A percentile compares a stretch with the other conserved stretches of the same genome.
These are phyloP conservation scores for Rubus parviflorus DNA, from an alignment of 306 rosid species.

Conservation along the genomic window DNA sequence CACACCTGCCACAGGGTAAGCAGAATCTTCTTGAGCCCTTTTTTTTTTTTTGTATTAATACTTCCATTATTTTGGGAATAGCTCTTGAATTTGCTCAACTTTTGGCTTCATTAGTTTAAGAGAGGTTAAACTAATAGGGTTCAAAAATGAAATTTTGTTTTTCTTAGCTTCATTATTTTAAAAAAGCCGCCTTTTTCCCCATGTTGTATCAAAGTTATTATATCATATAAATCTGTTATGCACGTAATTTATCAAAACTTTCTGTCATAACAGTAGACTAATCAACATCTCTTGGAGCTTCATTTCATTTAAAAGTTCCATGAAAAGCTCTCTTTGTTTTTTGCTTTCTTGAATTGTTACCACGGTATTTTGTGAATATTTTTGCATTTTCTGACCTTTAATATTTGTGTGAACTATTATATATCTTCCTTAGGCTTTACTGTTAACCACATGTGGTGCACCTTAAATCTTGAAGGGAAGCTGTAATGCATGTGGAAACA, in stretches of 20 bases:
- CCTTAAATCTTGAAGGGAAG: conserved; percentile 4
- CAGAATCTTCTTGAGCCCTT: conserved; percentile 12
- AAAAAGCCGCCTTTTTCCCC: background rate
- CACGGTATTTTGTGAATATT: background rate
- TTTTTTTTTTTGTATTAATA: background rate
- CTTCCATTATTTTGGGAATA: background rate
- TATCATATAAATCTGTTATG: background rate
- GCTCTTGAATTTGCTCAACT: background rate
- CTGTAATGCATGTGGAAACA: background rate
- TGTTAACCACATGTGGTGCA: background rate
- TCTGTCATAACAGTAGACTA: background rate
- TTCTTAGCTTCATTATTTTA: too few relatives aligned
- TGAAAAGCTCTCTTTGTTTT: background rate
- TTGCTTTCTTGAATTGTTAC: background rate
- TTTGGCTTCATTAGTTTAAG: background rate
- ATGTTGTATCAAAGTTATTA: background rate
- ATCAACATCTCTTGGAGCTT: background rate
- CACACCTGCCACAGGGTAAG: conserved; percentile 64
- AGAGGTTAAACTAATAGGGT: background rate
- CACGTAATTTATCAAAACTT: background rate
- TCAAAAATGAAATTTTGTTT: background rate
- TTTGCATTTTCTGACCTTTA: background rate
- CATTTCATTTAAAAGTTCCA: too few relatives aligned
- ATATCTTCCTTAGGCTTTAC: too few relatives aligned
- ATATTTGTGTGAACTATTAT: background rate